Conservation (phyloP, 2,329 filamentous ascomycete genomes). For the Phaeophleospora eucalypticola region DNA sequence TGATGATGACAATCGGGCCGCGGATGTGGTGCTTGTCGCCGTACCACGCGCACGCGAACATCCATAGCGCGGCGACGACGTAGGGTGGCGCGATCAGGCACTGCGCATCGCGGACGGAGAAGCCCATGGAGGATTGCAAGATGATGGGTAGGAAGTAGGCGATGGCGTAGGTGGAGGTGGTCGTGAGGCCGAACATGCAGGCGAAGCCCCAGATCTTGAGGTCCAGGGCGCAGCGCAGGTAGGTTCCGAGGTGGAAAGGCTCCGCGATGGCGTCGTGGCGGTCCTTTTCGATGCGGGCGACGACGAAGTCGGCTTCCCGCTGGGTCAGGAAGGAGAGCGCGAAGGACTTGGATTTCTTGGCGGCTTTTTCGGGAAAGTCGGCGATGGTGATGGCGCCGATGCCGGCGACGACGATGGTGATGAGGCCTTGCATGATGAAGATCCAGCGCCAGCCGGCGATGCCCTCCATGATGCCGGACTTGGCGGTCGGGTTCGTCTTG, state of each 20-base stretch:
- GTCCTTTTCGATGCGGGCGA: conserved; percentile 51
- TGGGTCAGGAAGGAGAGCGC: conserved; percentile 43
- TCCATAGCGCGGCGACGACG: conserved; percentile 34
- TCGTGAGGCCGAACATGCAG: conserved; percentile 55
- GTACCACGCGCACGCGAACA: conserved; percentile 28
- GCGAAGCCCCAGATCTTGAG: conserved; percentile 55
- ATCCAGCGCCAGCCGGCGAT: conserved; percentile 46
- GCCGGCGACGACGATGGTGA: conserved; percentile 40
- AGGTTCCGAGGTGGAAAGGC: conserved; percentile 41
- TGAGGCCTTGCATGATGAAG: conserved; percentile 40
- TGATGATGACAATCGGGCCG: conserved; percentile 34
- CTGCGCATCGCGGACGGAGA: conserved; percentile 27
- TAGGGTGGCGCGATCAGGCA: conserved; percentile 32
- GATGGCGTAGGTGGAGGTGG: conserved; percentile 38
- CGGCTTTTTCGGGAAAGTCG: conserved; percentile 42
- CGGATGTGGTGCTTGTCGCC: conserved; percentile 34
- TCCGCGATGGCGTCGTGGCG: conserved; percentile 49
- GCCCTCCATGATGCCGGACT: conserved; percentile 30
- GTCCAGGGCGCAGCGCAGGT: conserved; percentile 39
- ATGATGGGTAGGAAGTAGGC: conserved; percentile 39
- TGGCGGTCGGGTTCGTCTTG: conserved; percentile 22
- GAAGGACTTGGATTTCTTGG: conserved; percentile 33
- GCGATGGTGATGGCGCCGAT: conserved; percentile 42
- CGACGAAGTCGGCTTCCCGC: conserved; percentile 47
- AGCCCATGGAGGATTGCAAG: conserved; percentile 34